These are phyloP conservation scores for Rosa persica DNA, from an alignment of 306 rosid genomes.

Conservation along the genomic window DNA sequence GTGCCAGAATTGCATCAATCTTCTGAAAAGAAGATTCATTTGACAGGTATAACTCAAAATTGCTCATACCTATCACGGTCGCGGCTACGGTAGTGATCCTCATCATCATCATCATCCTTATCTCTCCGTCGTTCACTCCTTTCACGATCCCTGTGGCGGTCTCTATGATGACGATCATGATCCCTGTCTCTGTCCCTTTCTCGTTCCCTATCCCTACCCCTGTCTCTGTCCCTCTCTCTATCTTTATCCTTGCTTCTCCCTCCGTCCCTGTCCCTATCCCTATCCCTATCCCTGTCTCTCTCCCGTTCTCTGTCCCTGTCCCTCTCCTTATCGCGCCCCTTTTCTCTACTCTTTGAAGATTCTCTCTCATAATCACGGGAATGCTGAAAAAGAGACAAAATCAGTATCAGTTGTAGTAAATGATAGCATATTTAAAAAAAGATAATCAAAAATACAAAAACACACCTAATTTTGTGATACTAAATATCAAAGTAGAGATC, in stretches of 20 bases:
- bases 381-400: slow-evolving; percentile 45
- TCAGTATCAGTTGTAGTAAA: background rate
- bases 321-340: slow-evolving; percentile 78
- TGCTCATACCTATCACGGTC: slow-evolving; percentile 68
- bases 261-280: slow-evolving; percentile 25
- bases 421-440: background rate
- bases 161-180: slow-evolving; percentile 41
- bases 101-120: slow-evolving; percentile 73
- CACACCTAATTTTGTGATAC: background rate
- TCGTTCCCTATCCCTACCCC: slow-evolving; percentile 24
- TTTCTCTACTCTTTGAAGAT: slow-evolving; percentile 85
- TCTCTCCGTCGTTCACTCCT: slow-evolving; percentile 77
- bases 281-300: slow-evolving; percentile 28
- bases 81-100: slow-evolving; percentile 61
- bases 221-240: slow-evolving; percentile 53
- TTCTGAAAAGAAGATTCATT: background rate
- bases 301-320: slow-evolving; percentile 45
- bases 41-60: background rate
- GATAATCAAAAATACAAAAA: background rate
- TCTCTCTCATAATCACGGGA: slow-evolving; percentile 83
- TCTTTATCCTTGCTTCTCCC: slow-evolving; percentile 41
- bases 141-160: slow-evolving; percentile 68
- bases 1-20: background rate
- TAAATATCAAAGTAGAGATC: background rate
- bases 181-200: slow-evolving; percentile 66